These are phyloP conservation scores for Trichophyton schoenleinii DNA, from an alignment of 2,329 filamentous ascomycete genomes.

Conservation along the genomic window DNA sequence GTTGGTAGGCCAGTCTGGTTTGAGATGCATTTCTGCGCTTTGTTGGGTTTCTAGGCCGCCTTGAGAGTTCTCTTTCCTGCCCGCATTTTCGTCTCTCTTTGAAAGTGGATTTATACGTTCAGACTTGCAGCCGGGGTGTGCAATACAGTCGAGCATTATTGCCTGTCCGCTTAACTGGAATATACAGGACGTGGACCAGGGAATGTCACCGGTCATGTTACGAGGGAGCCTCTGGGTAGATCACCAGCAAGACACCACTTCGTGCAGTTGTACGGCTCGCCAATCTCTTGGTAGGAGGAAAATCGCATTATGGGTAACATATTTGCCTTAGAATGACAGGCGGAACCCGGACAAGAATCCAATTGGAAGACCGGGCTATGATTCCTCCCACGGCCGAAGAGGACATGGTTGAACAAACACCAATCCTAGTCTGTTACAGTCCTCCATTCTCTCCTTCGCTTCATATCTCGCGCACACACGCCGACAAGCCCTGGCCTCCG, in stretches of 20 bases:
- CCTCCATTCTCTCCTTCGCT: neutral
- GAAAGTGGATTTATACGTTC: neutral
- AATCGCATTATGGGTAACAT: neutral
- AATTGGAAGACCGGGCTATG: slow-evolving; percentile 1
- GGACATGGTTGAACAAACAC: slow-evolving; percentile 1
- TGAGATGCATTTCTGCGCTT: neutral
- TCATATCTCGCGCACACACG: neutral
- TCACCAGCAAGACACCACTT: neutral
- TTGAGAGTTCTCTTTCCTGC: neutral
- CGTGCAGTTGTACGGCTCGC: neutral
- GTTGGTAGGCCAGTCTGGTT: neutral
- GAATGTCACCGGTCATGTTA: neutral
- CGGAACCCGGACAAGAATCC: neutral
- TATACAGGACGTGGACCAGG: neutral
- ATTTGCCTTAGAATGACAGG: neutral
- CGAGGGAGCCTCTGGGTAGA: neutral
- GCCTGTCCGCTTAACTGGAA: neutral
- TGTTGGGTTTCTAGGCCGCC: neutral
- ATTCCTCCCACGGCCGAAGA: neutral
- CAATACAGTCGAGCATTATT: too few relatives aligned
- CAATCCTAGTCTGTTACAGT: slow-evolving; percentile 1
- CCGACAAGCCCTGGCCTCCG: neutral
- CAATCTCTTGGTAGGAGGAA: neutral
- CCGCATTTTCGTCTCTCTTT: neutral
- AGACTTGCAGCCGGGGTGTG: neutral